Evolutionary conservation across 2,329 filamentous ascomycete genomes (phyloP), one percentile per base, ranked within the genome.

Genomic region (Alternaria metachromatica): DNA sequence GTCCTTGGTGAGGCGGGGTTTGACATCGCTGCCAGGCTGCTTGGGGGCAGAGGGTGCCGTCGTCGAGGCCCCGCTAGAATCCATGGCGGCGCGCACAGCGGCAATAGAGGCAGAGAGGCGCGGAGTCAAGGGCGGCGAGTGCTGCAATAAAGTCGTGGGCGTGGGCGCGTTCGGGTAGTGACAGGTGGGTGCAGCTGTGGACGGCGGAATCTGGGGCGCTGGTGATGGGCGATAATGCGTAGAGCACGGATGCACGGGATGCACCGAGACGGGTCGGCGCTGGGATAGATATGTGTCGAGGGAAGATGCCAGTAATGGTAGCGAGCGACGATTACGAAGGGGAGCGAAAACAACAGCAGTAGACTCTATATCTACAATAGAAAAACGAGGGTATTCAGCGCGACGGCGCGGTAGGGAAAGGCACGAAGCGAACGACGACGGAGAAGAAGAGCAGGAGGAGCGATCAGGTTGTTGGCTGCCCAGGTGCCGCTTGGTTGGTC

Each of bases 1-100:
- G 72, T 85, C 83, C 73, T 85, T 85, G 64, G 84, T 85, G 48
- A 85, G 79, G 63, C 83, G 82, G 44, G 83, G 83, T 76, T 85
- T 85, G 72, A 84, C 82, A 73, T 85, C 83, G 68, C 77, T 76
- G 65, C 66, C 74, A 25, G 68, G 70, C 61, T 69, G 72, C 56
- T 76, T 77, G 23, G 70, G 68, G n/a, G 62, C 58, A 45, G 63
- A 50, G 25, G 46, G 59, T 41, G 70, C 60, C 20, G 71, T 58
- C 57, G 72, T 73, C 50, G 70, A 53, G 49, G 64, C 58, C 64
- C 66, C 68, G 71, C 69, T 73, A 48, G 67, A 67, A 55, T 74
- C 72, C 76, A 78, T 76, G 67, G 69, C 72, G 69, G 70, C 69
- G 67, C 70, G 65, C 70, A 59, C 66, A 70, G 66, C 71, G 62